Evolutionary conservation across 306 rosid species (phyloP).

Genomic region (Glycine tomentella): DNA sequence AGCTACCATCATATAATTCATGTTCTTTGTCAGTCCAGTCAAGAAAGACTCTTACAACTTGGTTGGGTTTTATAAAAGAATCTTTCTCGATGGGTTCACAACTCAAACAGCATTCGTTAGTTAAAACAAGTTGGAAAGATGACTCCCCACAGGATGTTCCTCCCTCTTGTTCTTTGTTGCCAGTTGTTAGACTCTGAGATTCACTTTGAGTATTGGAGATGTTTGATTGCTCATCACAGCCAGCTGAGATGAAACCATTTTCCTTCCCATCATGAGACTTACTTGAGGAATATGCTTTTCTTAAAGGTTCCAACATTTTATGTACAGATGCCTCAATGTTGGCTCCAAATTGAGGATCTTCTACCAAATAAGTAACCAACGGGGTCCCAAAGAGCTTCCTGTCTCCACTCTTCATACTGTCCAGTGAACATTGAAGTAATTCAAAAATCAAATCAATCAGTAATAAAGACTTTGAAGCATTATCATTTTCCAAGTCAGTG

Average conservation of each 20-base stretch:
- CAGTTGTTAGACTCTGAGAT: conserved; percentile 46
- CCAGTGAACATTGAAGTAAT: conserved; percentile 55
- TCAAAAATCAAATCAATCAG: conserved; percentile 41
- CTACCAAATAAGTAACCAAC: conserved; percentile 78
- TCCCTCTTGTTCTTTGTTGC: conserved; percentile 59
- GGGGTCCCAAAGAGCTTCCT: conserved; percentile 88
- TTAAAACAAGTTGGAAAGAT: conserved; percentile 71
- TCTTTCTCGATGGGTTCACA: conserved; percentile 73
- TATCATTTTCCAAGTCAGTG: conserved; percentile 29
- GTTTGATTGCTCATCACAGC: conserved; percentile 61
- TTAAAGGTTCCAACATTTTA: conserved; percentile 75
- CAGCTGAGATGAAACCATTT: conserved; percentile 71
- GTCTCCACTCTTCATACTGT: conserved; percentile 69
- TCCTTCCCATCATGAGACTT: conserved; percentile 70
- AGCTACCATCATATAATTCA: conserved; percentile 74
- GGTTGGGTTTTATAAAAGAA: conserved; percentile 60
- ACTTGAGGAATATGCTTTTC: conserved; percentile 62
- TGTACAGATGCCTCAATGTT: conserved; percentile 64
- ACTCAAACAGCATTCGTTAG: conserved; percentile 57
- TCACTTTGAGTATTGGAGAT: conserved; percentile 48
- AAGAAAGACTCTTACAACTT: conserved; percentile 62
- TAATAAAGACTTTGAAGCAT: conserved; percentile 35
- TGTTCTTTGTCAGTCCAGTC: conserved; percentile 87
- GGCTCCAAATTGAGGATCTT: conserved; percentile 65
- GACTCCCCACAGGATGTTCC: conserved; percentile 60